Evolutionary conservation across 2,329 filamentous ascomycete species (phyloP).

Genomic region (Periconia digitata): DNA sequence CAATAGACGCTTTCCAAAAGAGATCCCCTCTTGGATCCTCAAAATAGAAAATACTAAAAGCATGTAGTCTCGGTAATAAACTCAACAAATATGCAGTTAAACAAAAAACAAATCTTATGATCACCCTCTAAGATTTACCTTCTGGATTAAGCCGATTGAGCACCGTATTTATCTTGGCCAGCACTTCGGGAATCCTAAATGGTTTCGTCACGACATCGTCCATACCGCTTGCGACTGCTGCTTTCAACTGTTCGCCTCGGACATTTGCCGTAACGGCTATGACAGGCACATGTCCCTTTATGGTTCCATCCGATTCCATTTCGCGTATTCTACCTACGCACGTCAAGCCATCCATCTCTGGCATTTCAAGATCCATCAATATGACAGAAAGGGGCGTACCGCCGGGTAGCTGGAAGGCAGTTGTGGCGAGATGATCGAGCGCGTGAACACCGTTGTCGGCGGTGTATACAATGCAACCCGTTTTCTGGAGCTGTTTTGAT

Average conservation of each 20-base stretch:
- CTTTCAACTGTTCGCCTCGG: slow-evolving; percentile 33
- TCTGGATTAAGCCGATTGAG: slow-evolving; percentile 13
- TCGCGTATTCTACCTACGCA: slow-evolving; percentile 36
- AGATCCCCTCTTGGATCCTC: neutral
- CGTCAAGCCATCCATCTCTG: slow-evolving; percentile 41
- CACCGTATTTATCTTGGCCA: slow-evolving; percentile 27
- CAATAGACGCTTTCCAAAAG: no score
- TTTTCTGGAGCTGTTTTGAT: slow-evolving; percentile 33
- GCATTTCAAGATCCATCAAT: slow-evolving; percentile 44
- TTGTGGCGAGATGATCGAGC: slow-evolving; percentile 26
- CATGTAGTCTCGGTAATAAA: no score
- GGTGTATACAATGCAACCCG: slow-evolving; percentile 29
- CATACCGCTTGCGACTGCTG: slow-evolving; percentile 36
- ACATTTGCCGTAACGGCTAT: slow-evolving; percentile 43
- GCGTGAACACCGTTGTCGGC: slow-evolving; percentile 39
- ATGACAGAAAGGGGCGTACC: slow-evolving; percentile 31
- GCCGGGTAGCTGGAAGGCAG: slow-evolving; percentile 12
- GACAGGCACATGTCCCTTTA: slow-evolving; percentile 34
- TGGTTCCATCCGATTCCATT: slow-evolving; percentile 22
- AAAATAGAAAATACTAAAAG: no score
- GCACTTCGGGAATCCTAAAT: slow-evolving; percentile 35
- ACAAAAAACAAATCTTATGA: no score
- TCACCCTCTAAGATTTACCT: no score
- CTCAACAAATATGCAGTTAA: no score
- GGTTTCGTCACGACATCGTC: slow-evolving; percentile 40